Conservation (phyloP, 805 yeast genomes). For the Candida schatavii region DNA sequence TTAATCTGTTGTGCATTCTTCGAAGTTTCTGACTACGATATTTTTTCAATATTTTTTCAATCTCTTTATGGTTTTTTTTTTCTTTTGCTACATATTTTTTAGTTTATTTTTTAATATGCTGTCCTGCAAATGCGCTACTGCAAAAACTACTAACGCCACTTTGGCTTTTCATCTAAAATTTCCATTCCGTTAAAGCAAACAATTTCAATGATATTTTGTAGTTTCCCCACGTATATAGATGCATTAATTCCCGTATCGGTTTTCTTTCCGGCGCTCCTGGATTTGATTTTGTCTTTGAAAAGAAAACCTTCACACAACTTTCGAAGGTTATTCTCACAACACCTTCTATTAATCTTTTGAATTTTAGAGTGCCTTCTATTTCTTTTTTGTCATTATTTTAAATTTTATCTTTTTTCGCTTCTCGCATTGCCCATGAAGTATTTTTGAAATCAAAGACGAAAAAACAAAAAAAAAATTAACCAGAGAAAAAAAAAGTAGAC, state of each 20-base stretch:
- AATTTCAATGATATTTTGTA: neutral
- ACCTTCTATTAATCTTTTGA: too few species aligned
- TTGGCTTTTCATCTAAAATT: neutral
- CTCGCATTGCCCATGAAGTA: neutral
- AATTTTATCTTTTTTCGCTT: neutral
- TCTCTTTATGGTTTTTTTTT: neutral
- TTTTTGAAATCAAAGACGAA: neutral
- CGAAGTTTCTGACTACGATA: neutral
- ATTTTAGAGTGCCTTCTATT: too few species aligned
- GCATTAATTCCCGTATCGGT: too few species aligned
- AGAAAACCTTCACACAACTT: too few species aligned
- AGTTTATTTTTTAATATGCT: neutral
- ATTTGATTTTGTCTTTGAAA: too few species aligned
- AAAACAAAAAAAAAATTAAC: neutral
- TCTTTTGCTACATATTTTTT: too few species aligned
- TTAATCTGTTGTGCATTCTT: neutral
- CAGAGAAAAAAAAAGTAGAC: neutral
- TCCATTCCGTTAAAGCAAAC: neutral
- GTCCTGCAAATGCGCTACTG: neutral
- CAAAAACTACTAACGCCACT: neutral
- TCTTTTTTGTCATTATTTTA: constrained; percentile 1
- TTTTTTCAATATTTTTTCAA: neutral
- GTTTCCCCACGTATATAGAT: neutral
- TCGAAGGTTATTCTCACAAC: too few species aligned
- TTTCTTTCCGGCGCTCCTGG: too few species aligned